phyloP scores from a whole-genome alignment of 139 green algal species.

The Chlamydomonas asymmetrica region DNA sequence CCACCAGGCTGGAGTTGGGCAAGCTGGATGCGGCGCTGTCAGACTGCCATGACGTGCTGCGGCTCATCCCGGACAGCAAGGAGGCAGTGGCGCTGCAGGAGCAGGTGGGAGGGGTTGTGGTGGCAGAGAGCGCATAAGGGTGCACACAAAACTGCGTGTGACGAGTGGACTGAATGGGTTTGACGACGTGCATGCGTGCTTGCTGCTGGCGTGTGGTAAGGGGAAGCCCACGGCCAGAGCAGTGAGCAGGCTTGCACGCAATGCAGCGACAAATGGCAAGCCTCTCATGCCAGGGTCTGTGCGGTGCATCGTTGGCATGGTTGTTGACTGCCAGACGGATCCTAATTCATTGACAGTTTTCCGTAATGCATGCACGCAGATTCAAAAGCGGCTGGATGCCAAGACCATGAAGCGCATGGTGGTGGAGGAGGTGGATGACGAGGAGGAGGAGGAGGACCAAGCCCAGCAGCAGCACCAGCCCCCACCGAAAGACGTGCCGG shows the following conservation, averaged over 20 bases:
- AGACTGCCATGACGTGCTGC: conserved; percentile 38
- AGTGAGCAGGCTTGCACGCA: neutral
- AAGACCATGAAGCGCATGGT: conserved; percentile 31
- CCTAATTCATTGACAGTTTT: too few species aligned
- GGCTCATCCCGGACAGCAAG: conserved; percentile 1
- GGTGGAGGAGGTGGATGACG: conserved; percentile 44
- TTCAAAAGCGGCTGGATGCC: conserved; percentile 1
- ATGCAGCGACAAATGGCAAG: too few species aligned
- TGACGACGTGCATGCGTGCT: neutral
- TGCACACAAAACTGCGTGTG: neutral
- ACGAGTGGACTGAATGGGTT: neutral
- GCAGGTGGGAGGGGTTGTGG: neutral
- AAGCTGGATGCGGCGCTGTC: conserved; percentile 23
- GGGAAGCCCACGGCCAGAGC: too few species aligned
- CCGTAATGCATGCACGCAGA: too few species aligned
- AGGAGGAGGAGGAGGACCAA: conserved; percentile 23
- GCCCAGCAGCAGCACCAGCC: neutral
- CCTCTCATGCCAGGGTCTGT: too few species aligned
- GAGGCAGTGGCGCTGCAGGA: conserved; percentile 31
- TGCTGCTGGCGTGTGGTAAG: too few species aligned
- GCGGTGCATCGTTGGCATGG: too few species aligned
- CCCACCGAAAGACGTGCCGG: neutral
- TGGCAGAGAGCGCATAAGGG: neutral
- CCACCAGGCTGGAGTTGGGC: conserved; percentile 40
- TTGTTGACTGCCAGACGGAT: too few species aligned